Percentiles rank a stretch among this genome's conserved stretches.
Evolutionary conservation across 163 green algal species (phyloP).

Genomic region (Trebouxia gelatinosa): DNA sequence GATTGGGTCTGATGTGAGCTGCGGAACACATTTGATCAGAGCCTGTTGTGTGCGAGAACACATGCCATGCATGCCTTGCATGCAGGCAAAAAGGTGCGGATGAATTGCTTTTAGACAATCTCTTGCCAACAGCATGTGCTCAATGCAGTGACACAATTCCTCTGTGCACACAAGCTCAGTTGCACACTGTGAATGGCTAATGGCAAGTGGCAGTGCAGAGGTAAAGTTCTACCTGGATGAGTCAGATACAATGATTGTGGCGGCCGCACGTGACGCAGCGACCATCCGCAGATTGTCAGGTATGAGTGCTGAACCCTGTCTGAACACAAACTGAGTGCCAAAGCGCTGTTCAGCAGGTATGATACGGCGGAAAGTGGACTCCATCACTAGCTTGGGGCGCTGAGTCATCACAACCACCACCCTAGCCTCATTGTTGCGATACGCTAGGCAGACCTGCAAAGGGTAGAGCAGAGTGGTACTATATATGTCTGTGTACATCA

Average conservation of each 20-base stretch:
- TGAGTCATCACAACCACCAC: conserved; percentile 47
- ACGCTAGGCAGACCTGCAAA: conserved; percentile 43
- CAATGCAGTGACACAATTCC: neutral
- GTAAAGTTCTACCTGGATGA: conserved; percentile 39
- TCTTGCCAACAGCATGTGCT: neutral
- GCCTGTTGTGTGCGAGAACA: too few species aligned
- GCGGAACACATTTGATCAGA: too few species aligned
- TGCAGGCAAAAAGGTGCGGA: neutral
- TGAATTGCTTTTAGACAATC: neutral
- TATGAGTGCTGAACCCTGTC: conserved; percentile 48
- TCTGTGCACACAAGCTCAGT: neutral
- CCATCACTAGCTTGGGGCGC: conserved; percentile 55
- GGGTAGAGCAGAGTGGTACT: too few species aligned
- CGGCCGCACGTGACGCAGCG: conserved; percentile 32
- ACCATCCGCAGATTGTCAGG: conserved; percentile 47
- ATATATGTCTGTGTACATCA: too few species aligned
- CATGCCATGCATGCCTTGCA: too few species aligned
- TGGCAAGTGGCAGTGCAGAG: too few species aligned
- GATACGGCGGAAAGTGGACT: conserved; percentile 45
- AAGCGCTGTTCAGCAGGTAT: conserved; percentile 32
- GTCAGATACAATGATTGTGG: conserved; percentile 48
- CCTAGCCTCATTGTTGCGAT: conserved; percentile 29
- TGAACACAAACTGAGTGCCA: conserved; percentile 52
- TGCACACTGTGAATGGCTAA: too few species aligned
- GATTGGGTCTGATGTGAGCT: too few species aligned